Evolutionary conservation across 495 filamentous ascomycete genomes (phyloP), one percentile per base, ranked within the genome.

Genomic region (Talaromyces ruber): DNA sequence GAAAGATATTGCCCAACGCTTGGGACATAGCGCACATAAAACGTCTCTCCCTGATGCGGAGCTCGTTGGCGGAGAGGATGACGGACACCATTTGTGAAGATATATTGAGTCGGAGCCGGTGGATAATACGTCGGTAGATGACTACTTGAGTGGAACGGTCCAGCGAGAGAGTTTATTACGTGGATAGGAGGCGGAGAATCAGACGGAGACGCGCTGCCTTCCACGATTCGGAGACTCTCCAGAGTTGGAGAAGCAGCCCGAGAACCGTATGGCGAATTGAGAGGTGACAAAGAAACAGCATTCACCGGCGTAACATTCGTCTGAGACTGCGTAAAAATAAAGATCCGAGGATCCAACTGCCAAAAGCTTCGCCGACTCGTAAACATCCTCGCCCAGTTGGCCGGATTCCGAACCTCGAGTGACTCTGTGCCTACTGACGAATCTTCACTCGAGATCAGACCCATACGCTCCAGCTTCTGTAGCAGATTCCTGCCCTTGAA

Each of bases 391-490:
- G 76, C 79, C 90, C 91, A 96, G 56, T 81, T 82, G 51, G 84
- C 83, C 6, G 83, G 82, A 56, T 75, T 77, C 57, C 77, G 72
- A 39, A 89, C 86, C 54, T 89, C 83, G 29, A 74, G 58, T 12
- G 83, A 66, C 60, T 83, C 79, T 0, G 83, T 72, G 7, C 91
- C 92, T 6, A 94, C 88, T 18, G 82, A 81, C 0, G 90, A 92
- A 67, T 95, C 89, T 58, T 88, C 79, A 50, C 76, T 88, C 1
- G 87, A 76, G 51, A 97, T 85, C 8, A 97, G 71, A 14, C 92
- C 91, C 92, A 97, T 97, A 37, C 92, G 84, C 75, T 96, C 92
- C 16, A 97, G 81, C 75, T 96, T 96, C 45, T 87, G 89, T n/a
- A 97, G 80, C 65, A 94, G 71, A 61, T 90, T 89, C 53, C 85